Percentiles rank a stretch among this genome's conserved stretches.
These are phyloP conservation scores for Sanghuangporus weigelae DNA, from an alignment of 1,284 basidiomycete genomes.

Conservation along the genomic window DNA sequence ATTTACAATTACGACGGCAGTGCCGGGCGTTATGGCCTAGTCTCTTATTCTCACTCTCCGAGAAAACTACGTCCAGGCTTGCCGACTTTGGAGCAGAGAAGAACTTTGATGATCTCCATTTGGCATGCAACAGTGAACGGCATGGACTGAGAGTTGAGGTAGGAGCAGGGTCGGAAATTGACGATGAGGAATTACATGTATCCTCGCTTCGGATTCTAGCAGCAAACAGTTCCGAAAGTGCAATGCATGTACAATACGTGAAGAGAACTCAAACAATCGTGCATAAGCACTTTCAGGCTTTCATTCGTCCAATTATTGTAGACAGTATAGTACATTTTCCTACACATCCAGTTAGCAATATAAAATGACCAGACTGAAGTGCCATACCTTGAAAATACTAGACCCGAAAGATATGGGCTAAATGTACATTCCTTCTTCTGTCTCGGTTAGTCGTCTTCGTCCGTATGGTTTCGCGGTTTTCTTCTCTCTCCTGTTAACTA, in stretches of 20 bases:
- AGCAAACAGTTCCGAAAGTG: too few species aligned
- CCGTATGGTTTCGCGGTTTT: constrained; percentile 5
- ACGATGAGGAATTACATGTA: background rate
- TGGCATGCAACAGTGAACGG: background rate
- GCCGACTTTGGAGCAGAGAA: background rate
- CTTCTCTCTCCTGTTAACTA: background rate
- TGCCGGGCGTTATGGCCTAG: constrained; percentile 3
- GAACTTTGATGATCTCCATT: background rate
- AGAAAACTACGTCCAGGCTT: background rate
- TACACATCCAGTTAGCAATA: too few species aligned
- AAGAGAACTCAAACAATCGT: too few species aligned
- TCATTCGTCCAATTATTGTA: too few species aligned
- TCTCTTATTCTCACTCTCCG: constrained; percentile 2
- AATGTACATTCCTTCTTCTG: constrained; percentile 57
- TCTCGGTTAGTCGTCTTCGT: constrained; percentile 28
- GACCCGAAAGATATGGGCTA: constrained; percentile 21
- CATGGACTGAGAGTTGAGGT: background rate
- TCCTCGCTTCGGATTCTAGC: too few species aligned
- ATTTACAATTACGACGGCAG: background rate
- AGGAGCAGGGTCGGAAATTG: background rate
- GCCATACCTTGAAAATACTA: background rate
- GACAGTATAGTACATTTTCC: too few species aligned
- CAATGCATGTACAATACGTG: too few species aligned
- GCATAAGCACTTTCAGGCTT: too few species aligned
- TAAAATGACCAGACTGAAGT: background rate